Percentiles rank a stretch among this genome's conserved stretches.
These are phyloP conservation scores for Boletus bicolor DNA, from an alignment of 768 basidiomycete genomes.

Conservation along the genomic window DNA sequence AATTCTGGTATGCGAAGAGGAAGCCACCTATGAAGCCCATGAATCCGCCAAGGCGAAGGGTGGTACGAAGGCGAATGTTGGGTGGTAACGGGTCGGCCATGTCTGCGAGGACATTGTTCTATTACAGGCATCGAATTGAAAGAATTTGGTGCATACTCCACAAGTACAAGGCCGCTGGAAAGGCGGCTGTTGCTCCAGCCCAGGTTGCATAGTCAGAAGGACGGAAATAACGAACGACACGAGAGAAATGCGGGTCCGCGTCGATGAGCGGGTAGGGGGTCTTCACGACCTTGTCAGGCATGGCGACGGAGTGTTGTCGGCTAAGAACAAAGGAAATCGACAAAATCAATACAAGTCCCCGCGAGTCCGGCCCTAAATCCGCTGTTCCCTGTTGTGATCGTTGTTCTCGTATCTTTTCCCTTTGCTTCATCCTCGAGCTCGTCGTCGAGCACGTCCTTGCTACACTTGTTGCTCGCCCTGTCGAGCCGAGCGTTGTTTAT, in stretches of 20 bases:
- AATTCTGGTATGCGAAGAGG: conserved; percentile 88
- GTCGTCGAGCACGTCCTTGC: conserved; percentile 3
- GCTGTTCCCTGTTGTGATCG: conserved; percentile 19
- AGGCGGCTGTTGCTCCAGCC: conserved; percentile 76
- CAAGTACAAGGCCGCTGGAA: conserved; percentile 75
- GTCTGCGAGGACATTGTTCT: conserved; percentile 32
- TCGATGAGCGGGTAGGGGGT: conserved; percentile 91
- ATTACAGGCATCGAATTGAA: conserved; percentile 3
- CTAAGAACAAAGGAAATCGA: conserved; percentile 4
- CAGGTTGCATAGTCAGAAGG: conserved; percentile 83
- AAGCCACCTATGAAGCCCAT: conserved; percentile 91
- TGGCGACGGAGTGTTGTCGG: conserved; percentile 13
- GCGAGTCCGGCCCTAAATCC: conserved; percentile 32
- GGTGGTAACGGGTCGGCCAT: conserved; percentile 43
- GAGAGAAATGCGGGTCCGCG: conserved; percentile 81
- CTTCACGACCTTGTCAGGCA: conserved; percentile 47
- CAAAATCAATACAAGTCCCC: conserved; percentile 8
- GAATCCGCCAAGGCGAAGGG: conserved; percentile 58
- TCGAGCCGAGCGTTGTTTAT: conserved; percentile 12
- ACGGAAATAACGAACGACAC: conserved; percentile 88
- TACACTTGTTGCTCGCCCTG: background rate
- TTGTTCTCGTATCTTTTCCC: conserved; percentile 23
- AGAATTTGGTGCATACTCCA: conserved; percentile 60
- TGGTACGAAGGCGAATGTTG: conserved; percentile 36
- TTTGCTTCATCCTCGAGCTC: conserved; percentile 10